Base-by-base conservation (phyloP, 2,329 filamentous ascomycete species). In the Hymenotorrendiella dingleyae region DNA sequence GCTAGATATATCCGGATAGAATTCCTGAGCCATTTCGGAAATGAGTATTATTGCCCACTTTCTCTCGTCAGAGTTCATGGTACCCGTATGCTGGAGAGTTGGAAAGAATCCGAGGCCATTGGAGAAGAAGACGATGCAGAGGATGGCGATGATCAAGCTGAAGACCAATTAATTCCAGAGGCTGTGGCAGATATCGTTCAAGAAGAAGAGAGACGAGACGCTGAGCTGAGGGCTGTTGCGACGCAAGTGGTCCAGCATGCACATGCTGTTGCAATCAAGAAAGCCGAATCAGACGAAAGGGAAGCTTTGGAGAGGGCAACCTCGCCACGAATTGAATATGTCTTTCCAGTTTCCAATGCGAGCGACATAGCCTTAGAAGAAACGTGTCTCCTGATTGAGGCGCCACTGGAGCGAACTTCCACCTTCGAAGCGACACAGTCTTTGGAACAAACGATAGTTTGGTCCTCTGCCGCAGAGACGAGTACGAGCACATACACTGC, bases 41-140 rank as follows among this genome's bases (percentile, higher is more conserved):
- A 90, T 55, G 93, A 98, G 62, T 98, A 86, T 62, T 98, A 95
- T 62, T 98, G 93, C 58, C 93, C 93, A 0, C 70, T 98, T 12
- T 96, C 91, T 47, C 67, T 98, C 14, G 71, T 98, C 40, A 80
- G 93, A 42, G 85, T 98, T 4, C 93, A 98, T 64, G 93, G 93
- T 6, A 95, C 81, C 16, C 84, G 91, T 0, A 93, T 95, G 70
- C 85, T 98, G 81, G 97, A 56, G 89, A 98, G 61, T 90, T 91
- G 58, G 43, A 88, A 91, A 60, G 86, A 94, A 42, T 82, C 86
- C 43, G 87, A 94, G 51, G 69, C 73, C 12, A 76, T 77, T 42
- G 76, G 82, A n/a, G 79, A 84, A 12, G 76, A 77, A 23, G 65
- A 68, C 32, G 70, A 73, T 33, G 65, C 68, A 11, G 67, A 62